Base-by-base conservation (phyloP, 768 basidiomycete genomes). In the Boletellus emodensis region DNA sequence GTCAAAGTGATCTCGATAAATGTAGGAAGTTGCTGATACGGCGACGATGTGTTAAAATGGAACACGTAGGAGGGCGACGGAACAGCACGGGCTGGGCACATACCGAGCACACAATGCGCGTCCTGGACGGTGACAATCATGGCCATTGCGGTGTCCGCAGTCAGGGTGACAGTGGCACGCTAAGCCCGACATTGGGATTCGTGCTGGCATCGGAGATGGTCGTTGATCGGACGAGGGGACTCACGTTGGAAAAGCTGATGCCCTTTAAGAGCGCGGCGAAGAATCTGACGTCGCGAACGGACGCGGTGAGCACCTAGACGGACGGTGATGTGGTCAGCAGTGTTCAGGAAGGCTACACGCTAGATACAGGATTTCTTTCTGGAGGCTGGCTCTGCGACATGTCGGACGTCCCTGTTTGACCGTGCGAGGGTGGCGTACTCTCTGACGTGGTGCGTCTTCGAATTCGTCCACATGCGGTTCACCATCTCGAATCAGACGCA, bases 71-170 rank as follows among this genome's bases (percentile, higher is more conserved):
- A n/a, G n/a, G 15, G 9, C 2, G 28, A 40, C 6, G 8, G 15
- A n/a, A 49, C 37, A 28, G 39, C 49, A 52, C 35, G 49, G 41
- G 44, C 33, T 28, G 53, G 9, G 44, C 42, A 69, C 75, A 53
- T 61, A 90, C 94, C 94, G 26, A 87, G 74, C 7, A 95, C 72
- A 1, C 87, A 84, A 33, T 87, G 78, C 1, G 88, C 83, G 65
- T 96, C 93, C 70, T 97, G 92, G 10, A 91, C 92, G 17, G 81
- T 80, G 26, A 96, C 77, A 12, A 80, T 80, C 55, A 96, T 70
- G 1, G 92, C 94, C 36, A 96, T 66, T 2, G 90, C 93, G 26
- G 75, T 72, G 37, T 58, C 64, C 15, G 77, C 72, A 20, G 81
- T 77, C n/a, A 93, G 76, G 12, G 78, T 82, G 39, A 96, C 72